Conservation (phyloP, 2,329 filamentous ascomycete genomes). For the Fusarium sp. region DNA sequence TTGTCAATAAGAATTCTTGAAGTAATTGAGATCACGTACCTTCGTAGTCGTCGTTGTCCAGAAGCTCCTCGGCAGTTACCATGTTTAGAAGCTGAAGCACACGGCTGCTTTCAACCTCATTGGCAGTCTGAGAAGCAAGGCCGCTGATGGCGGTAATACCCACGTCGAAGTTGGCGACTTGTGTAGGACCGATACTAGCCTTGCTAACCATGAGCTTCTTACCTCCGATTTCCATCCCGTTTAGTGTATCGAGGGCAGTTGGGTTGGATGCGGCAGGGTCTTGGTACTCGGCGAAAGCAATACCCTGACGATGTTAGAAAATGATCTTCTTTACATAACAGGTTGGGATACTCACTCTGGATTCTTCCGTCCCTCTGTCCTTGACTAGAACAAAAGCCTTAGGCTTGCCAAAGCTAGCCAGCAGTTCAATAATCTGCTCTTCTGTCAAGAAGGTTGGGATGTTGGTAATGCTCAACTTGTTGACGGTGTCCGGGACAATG, state of each 20-base stretch:
- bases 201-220: slow-evolving; percentile 86
- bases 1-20: slow-evolving; percentile 50
- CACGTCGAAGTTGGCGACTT: slow-evolving; percentile 92
- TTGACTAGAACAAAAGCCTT: slow-evolving; percentile 94
- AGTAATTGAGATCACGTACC: slow-evolving; percentile 65
- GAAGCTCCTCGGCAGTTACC: slow-evolving; percentile 94
- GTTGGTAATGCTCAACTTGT: slow-evolving; percentile 94
- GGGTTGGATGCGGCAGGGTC: slow-evolving; percentile 79
- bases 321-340: too few relatives aligned
- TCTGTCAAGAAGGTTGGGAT: slow-evolving; percentile 90
- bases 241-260: slow-evolving; percentile 89
- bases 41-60: slow-evolving; percentile 95
- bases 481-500: slow-evolving; percentile 88
- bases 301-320: slow-evolving; percentile 71
- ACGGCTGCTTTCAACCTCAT: slow-evolving; percentile 81
- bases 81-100: slow-evolving; percentile 97
- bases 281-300: slow-evolving; percentile 95
- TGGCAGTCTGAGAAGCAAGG: slow-evolving; percentile 89
- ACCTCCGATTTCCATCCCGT: slow-evolving; percentile 93
- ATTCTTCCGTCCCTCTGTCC: slow-evolving; percentile 86
- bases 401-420: slow-evolving; percentile 91
- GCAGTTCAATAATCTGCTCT: slow-evolving; percentile 89
- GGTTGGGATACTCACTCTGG: slow-evolving; percentile 73
- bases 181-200: slow-evolving; percentile 93
- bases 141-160: slow-evolving; percentile 98